These are phyloP conservation scores for Taphrina pruni DNA, from an alignment of 1,139 yeast genomes.

Conservation along the genomic window DNA sequence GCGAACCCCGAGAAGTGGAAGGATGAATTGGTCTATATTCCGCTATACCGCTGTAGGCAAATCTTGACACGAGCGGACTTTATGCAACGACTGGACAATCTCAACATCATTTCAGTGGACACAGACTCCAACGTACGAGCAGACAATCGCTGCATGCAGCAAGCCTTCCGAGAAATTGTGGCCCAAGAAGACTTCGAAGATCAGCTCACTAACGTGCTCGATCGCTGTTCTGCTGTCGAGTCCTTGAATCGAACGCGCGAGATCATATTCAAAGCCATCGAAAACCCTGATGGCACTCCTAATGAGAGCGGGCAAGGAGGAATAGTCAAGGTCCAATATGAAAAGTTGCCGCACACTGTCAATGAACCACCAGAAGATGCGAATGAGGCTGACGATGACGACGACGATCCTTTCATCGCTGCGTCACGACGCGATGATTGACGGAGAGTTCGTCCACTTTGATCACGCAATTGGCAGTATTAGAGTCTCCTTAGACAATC, in stretches of 20 bases:
- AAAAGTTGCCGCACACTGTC: constrained; percentile 10
- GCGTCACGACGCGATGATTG: constrained; percentile 19
- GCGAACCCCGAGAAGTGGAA: constrained; percentile 47
- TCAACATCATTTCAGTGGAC: constrained; percentile 80
- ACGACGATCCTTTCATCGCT: constrained; percentile 16
- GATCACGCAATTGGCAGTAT: no score
- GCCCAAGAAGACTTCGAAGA: constrained; percentile 73
- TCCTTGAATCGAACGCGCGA: constrained; percentile 82
- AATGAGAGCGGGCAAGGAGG: constrained; percentile 34
- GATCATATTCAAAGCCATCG: constrained; percentile 71
- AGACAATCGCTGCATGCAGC: constrained; percentile 87
- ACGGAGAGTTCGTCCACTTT: background rate
- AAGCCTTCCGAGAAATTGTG: constrained; percentile 81
- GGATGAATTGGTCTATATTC: constrained; percentile 65
- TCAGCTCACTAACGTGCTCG: constrained; percentile 70
- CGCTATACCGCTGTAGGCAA: constrained; percentile 83
- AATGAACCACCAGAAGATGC: background rate
- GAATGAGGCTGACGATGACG: constrained; percentile 9
- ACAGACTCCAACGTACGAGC: constrained; percentile 73
- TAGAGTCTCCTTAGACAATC: no score
- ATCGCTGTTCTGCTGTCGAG: constrained; percentile 76
- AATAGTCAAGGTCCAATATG: constrained; percentile 35
- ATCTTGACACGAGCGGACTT: constrained; percentile 85
- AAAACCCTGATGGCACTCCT: constrained; percentile 36
- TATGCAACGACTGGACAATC: constrained; percentile 73